Evolutionary conservation across 768 basidiomycete species (phyloP).

Genomic region (Mycena capillaripes): DNA sequence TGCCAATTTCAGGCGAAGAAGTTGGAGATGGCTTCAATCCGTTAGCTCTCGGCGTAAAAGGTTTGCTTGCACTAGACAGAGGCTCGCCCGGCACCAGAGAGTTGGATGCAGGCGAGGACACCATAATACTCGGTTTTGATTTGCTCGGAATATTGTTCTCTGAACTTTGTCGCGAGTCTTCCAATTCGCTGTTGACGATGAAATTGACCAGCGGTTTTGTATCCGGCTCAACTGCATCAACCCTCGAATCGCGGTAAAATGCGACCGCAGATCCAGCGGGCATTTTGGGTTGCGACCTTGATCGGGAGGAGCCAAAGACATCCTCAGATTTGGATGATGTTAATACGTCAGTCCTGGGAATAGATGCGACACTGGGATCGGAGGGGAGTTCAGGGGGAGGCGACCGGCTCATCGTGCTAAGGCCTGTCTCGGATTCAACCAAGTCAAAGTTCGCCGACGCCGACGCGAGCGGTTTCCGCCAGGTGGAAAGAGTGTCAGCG

Average conservation of each 20-base stretch:
- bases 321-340: slow-evolving; percentile 47
- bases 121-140: slow-evolving; percentile 41
- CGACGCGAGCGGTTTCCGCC: slow-evolving; percentile 55
- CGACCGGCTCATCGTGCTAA: slow-evolving; percentile 75
- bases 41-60: slow-evolving; percentile 30
- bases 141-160: slow-evolving; percentile 39
- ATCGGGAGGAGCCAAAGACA: slow-evolving; percentile 49
- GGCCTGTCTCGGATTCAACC: slow-evolving; percentile 38
- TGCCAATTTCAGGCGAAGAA: slow-evolving; percentile 38
- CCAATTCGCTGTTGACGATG: slow-evolving; percentile 85
- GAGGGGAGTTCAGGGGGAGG: slow-evolving; percentile 70
- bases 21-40: slow-evolving; percentile 32
- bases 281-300: slow-evolving; percentile 76
- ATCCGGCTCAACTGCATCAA: slow-evolving; percentile 64
- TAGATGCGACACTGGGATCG: slow-evolving; percentile 46
- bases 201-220: slow-evolving; percentile 73
- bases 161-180: slow-evolving; percentile 52
- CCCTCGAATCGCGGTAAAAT: slow-evolving; percentile 76
- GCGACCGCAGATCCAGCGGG: slow-evolving; percentile 80
- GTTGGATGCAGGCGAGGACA: slow-evolving; percentile 37
- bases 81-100: slow-evolving; percentile 19
- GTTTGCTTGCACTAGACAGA: slow-evolving; percentile 39
- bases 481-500: slow-evolving; percentile 57
- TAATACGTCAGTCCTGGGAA: slow-evolving; percentile 51
- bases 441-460: slow-evolving; percentile 37